These are phyloP conservation scores for Mangifera indica DNA, from an alignment of 345 rosid species.

Conservation along the genomic window DNA sequence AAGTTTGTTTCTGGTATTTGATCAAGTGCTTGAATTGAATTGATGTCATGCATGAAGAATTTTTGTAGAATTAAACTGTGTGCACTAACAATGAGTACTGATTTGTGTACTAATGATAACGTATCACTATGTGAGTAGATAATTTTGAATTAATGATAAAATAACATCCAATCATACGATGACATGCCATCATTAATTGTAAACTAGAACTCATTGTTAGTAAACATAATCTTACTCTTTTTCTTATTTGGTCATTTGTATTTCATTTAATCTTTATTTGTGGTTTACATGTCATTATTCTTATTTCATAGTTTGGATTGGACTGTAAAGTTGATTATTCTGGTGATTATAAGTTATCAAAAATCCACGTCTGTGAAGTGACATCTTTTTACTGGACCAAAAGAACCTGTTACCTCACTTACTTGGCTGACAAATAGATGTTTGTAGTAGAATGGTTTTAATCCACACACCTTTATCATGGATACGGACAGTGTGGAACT, in stretches of 20 bases:
- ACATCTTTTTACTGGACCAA: background rate
- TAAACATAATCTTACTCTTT: no score
- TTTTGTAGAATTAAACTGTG: background rate
- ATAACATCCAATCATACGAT: no score
- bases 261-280: background rate
- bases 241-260: background rate
- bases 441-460: background rate
- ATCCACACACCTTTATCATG: background rate
- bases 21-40: background rate
- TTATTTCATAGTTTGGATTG: background rate
- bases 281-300: constrained; percentile 1
- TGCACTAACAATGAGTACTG: no score
- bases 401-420: background rate
- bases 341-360: constrained; percentile 1
- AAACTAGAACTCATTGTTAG: no score
- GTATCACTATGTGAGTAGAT: no score
- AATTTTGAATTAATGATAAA: no score
- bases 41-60: background rate
- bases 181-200: no score
- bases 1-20: background rate
- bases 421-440: background rate
- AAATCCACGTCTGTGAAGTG: background rate
- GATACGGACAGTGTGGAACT: background rate
- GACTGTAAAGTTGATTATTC: constrained; percentile 8
- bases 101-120: no score